These are phyloP conservation scores for Penicillium sp. DNA, from an alignment of 2,329 filamentous ascomycete species.

Conservation along the genomic window DNA sequence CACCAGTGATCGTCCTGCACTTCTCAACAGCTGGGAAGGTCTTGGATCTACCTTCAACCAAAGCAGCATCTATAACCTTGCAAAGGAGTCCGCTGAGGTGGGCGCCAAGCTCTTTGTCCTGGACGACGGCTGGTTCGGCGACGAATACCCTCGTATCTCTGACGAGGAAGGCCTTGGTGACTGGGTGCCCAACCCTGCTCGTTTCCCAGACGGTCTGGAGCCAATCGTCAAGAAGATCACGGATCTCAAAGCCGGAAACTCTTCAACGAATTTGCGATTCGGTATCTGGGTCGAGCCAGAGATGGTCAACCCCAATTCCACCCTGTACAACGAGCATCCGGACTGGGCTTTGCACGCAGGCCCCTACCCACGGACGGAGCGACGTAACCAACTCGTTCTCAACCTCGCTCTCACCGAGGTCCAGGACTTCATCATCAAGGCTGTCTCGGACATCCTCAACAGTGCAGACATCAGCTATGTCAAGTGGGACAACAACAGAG, in stretches of 20 bases:
- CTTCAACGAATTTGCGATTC: constrained; percentile 56
- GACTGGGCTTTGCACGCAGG: constrained; percentile 65
- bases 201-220: constrained; percentile 61
- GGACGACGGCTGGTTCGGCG: constrained; percentile 69
- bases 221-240: constrained; percentile 57
- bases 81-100: constrained; percentile 58
- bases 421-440: constrained; percentile 62
- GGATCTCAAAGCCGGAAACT: constrained; percentile 51
- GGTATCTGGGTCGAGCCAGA: constrained; percentile 70
- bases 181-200: constrained; percentile 61
- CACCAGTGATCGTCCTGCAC: constrained; percentile 53
- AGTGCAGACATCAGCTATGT: constrained; percentile 60
- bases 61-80: constrained; percentile 57
- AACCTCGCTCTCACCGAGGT: constrained; percentile 64
- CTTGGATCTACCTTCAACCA: constrained; percentile 62
- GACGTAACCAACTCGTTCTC: constrained; percentile 62
- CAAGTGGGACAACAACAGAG: constrained; percentile 71
- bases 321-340: constrained; percentile 62
- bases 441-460: constrained; percentile 57
- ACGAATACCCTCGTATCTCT: constrained; percentile 60
- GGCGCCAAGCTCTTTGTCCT: constrained; percentile 66
- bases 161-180: constrained; percentile 64
- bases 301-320: constrained; percentile 67
- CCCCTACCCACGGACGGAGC: constrained; percentile 57
- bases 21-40: constrained; percentile 70